Evolutionary conservation across 2,329 filamentous ascomycete genomes (phyloP).

Genomic region (Arthrobotrys megalospora): DNA sequence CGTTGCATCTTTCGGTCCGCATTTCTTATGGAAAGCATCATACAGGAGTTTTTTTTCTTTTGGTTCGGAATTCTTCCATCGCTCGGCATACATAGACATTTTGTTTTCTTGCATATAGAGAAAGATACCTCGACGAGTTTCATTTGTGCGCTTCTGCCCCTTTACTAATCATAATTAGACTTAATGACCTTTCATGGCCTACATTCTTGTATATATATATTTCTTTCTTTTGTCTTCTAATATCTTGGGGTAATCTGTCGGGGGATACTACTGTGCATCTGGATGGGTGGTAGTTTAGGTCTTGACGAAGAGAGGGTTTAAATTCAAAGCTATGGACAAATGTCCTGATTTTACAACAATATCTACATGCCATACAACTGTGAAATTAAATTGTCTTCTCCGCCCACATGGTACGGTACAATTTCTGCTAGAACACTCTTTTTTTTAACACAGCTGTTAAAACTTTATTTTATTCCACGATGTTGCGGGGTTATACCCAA

Average conservation of each 20-base stretch:
- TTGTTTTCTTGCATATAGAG: conserved; percentile 51
- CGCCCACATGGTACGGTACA: no score
- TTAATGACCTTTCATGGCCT: conserved; percentile 58
- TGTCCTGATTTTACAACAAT: conserved; percentile 24
- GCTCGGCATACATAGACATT: conserved; percentile 50
- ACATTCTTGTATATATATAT: conserved; percentile 55
- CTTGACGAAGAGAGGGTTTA: conserved; percentile 7
- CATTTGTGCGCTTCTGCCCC: conserved; percentile 41
- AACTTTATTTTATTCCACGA: conserved; percentile 9
- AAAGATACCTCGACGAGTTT: conserved; percentile 59
- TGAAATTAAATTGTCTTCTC: background rate
- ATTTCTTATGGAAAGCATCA: conserved; percentile 56
- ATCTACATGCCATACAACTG: background rate
- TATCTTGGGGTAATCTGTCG: conserved; percentile 22
- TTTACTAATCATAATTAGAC: conserved; percentile 50
- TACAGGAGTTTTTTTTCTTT: conserved; percentile 55
- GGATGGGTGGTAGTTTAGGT: conserved; percentile 18
- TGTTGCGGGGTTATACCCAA: background rate
- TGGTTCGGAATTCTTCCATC: conserved; percentile 22
- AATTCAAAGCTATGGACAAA: conserved; percentile 28
- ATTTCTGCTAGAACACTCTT: no score
- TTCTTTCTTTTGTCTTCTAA: conserved; percentile 27
- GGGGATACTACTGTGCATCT: conserved; percentile 28
- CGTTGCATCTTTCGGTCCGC: conserved; percentile 51
- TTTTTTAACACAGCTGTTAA: no score